Base-by-base conservation (phyloP, 306 rosid species). In the Arachis hypogaea region DNA sequence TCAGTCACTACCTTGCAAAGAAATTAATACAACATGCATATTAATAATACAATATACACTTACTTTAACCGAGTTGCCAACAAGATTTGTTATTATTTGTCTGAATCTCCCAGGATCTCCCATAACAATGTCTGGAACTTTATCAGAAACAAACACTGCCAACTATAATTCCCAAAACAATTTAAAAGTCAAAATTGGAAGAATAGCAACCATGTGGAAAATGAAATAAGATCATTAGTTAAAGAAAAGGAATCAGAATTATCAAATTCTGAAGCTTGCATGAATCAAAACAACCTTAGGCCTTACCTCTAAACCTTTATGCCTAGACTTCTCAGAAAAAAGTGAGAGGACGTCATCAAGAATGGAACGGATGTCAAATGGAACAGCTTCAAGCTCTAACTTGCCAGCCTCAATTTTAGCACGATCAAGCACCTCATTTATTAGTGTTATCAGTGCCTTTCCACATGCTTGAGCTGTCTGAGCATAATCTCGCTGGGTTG, bases 31-130 rank as follows among this genome's bases (percentile, higher is more conserved):
- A 69, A 11, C 40, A 63, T 43, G 45, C 51, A 66, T 18, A 69
- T 28, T 9, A 68, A 69, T 55, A 65, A 74, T 38, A 9, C 3
- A 83, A 10, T 46, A 49, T 30, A 7, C 66, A 73, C 96, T 78
- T 81, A 92, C 99, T 81, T 95, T 95, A 69, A 95, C 92, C 47
- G 99, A 95, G 89, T 95, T 95, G 50, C 97, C 97, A 56, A 95
- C 99, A 69, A 95, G 98, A 83, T 95, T 95, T 73, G 98, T 95
- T 51, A 95, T 80, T 41, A 95, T 92, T 78, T 95, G 99, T 74
- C 99, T 86, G 89, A 95, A 95, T 84, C 99, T 85, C 79, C 99
- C 97, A 0, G 98, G 97, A 88, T 95, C 99, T 40, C 99, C 99
- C 78, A 84, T 83, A 49, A 95, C 90, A 77, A 86, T 70, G 60